Percentiles rank a stretch among this genome's conserved stretches.
phyloP scores from a whole-genome alignment of 352 stramenopile species.

The Phytopythium kandeliae region DNA sequence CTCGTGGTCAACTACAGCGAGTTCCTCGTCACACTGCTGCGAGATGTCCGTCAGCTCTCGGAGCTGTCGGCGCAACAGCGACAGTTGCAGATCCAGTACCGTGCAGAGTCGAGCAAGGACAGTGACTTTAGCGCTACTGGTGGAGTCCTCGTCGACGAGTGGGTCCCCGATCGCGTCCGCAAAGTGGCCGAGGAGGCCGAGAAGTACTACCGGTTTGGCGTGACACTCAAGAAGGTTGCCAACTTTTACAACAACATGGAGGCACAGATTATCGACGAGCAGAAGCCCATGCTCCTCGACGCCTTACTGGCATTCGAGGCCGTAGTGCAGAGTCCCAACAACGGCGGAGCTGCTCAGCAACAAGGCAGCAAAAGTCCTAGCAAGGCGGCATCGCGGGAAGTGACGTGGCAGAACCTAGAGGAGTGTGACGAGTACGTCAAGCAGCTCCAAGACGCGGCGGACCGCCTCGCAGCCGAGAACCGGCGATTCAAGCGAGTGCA shows the following conservation, averaged over 20 bases:
- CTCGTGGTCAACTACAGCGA: constrained; percentile 93
- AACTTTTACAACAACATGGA: constrained; percentile 98
- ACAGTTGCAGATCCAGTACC: constrained; percentile 10
- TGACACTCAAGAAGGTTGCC: constrained; percentile 94
- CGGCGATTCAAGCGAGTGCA: constrained; percentile 87
- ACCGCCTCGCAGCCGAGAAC: constrained; percentile 89
- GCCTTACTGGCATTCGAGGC: constrained; percentile 91
- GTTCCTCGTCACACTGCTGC: constrained; percentile 89
- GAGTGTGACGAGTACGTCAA: constrained; percentile 93
- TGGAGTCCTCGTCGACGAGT: constrained; percentile 44
- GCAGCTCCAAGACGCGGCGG: constrained; percentile 85
- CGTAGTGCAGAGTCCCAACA: constrained; percentile 46
- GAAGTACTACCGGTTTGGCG: constrained; percentile 92
- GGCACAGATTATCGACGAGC: constrained; percentile 90
- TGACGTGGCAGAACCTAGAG: constrained; percentile 89
- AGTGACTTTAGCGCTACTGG: neutral
- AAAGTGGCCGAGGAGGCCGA: constrained; percentile 84
- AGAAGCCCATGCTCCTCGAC: constrained; percentile 94
- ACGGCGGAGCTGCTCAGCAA: constrained; percentile 31
- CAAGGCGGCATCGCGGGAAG: constrained; percentile 28
- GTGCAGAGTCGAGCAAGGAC: constrained; percentile 4
- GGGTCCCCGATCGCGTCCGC: constrained; percentile 61
- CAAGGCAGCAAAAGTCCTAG: constrained; percentile 31
- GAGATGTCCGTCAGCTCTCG: constrained; percentile 89
- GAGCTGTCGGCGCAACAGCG: constrained; percentile 73